Percentiles rank a stretch among this genome's conserved stretches.
phyloP scores from a whole-genome alignment of 2,329 filamentous ascomycete species.

The Cercospora canescens region DNA sequence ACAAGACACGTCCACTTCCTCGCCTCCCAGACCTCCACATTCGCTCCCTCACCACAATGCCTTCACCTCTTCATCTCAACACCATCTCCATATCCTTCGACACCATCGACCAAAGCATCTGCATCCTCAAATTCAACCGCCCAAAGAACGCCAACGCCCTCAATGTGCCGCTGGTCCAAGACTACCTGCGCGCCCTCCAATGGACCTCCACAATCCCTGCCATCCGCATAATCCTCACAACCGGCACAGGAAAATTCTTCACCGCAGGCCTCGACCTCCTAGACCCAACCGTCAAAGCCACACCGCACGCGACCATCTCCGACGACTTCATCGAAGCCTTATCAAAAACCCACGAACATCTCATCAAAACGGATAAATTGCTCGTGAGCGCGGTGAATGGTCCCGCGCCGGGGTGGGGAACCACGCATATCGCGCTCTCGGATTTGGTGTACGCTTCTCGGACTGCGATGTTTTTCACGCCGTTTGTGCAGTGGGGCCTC shows the following conservation, averaged over 20 bases:
- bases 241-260: slow-evolving; percentile 27
- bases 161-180: slow-evolving; percentile 20
- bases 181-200: slow-evolving; percentile 22
- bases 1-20: background rate
- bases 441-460: slow-evolving; percentile 28
- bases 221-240: slow-evolving; percentile 25
- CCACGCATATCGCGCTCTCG: slow-evolving; percentile 20
- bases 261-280: slow-evolving; percentile 26
- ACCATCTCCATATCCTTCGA: slow-evolving; percentile 23
- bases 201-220: slow-evolving; percentile 19
- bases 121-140: slow-evolving; percentile 26
- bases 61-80: slow-evolving; percentile 16
- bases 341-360: slow-evolving; percentile 18
- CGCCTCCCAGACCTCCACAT: background rate
- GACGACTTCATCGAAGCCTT: slow-evolving; percentile 21
- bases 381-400: slow-evolving; percentile 26
- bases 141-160: slow-evolving; percentile 27
- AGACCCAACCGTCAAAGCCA: slow-evolving; percentile 18
- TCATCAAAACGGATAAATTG: slow-evolving; percentile 25
- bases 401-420: slow-evolving; percentile 23
- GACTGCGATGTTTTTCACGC: slow-evolving; percentile 27
- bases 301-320: slow-evolving; percentile 20
- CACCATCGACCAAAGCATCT: slow-evolving; percentile 17
- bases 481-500: slow-evolving; percentile 28
- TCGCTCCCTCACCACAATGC: slow-evolving; percentile 17